phyloP scores from a whole-genome alignment of 805 yeast genomes.

The Wickerhamomyces bisporus region DNA sequence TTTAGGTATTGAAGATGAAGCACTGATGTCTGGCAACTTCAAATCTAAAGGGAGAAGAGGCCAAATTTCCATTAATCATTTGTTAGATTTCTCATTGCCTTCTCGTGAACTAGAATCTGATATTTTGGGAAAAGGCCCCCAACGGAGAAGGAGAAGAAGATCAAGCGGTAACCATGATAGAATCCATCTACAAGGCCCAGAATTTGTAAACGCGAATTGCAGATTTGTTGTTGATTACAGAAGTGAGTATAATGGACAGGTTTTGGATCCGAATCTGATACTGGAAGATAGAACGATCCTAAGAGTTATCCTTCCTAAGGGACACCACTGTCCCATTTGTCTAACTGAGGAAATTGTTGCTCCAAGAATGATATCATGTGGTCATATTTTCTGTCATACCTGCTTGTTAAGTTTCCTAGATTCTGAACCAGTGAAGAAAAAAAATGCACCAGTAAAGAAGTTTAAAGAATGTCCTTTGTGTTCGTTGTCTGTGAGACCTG shows the following conservation, averaged over 20 bases:
- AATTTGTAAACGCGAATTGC: conserved; percentile 77
- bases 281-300: conserved; percentile 56
- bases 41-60: conserved; percentile 35
- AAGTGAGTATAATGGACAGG: conserved; percentile 50
- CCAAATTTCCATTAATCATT: conserved; percentile 55
- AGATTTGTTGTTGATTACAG: conserved; percentile 73
- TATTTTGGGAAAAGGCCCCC: conserved; percentile 9
- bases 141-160: conserved; percentile 21
- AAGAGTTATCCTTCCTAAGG: conserved; percentile 69
- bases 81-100: conserved; percentile 53
- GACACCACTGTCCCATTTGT: conserved; percentile 89
- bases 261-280: conserved; percentile 70
- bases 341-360: conserved; percentile 79
- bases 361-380: conserved; percentile 93
- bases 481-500: conserved; percentile 46
- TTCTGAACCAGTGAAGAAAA: conserved; percentile 34
- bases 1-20: conserved; percentile 30
- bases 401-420: conserved; percentile 73
- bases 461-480: conserved; percentile 81
- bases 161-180: conserved; percentile 26
- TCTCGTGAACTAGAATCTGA: conserved; percentile 26
- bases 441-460: conserved; percentile 38
- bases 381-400: conserved; percentile 83
- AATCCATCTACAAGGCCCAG: conserved; percentile 54
- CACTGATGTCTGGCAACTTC: conserved; percentile 24